Conservation (phyloP, 1,284 basidiomycete species). For the Naganishia cerealis region DNA sequence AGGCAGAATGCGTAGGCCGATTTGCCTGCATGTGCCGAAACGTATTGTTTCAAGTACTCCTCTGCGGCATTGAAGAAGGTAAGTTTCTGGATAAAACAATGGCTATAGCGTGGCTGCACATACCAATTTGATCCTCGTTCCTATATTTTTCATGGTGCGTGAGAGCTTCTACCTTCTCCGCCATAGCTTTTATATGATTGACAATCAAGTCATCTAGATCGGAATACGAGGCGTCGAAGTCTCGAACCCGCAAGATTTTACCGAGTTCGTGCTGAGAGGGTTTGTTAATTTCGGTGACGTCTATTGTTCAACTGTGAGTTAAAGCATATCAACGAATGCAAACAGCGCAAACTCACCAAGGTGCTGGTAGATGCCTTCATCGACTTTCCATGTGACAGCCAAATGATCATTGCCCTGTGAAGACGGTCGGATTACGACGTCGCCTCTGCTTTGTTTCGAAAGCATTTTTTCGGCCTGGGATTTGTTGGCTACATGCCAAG, state of each 20-base stretch:
- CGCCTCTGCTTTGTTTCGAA: conserved; percentile 85
- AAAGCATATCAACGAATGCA: neutral
- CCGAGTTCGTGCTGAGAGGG: conserved; percentile 69
- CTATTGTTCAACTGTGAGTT: conserved; percentile 55
- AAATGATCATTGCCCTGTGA: conserved; percentile 92
- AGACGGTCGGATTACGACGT: conserved; percentile 92
- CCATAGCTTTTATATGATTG: conserved; percentile 93
- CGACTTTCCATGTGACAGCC: conserved; percentile 99
- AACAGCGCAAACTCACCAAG: conserved; percentile 66
- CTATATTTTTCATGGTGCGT: conserved; percentile 96
- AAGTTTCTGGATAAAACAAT: neutral
- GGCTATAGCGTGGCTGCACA: conserved; percentile 36
- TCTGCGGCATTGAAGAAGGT: conserved; percentile 12
- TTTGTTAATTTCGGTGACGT: conserved; percentile 78
- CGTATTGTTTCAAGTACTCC: conserved; percentile 70
- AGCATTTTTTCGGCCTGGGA: conserved; percentile 85
- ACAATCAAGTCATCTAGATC: conserved; percentile 98
- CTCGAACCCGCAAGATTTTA: conserved; percentile 66
- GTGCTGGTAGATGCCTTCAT: conserved; percentile 93
- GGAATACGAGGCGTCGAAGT: conserved; percentile 60
- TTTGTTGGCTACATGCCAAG: conserved; percentile 95
- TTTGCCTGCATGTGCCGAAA: conserved; percentile 87
- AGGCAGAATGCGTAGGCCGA: conserved; percentile 95
- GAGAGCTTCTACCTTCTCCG: conserved; percentile 88
- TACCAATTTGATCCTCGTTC: conserved; percentile 83